These are phyloP conservation scores for Reutealis trisperma DNA, from an alignment of 345 rosid species.

Conservation along the genomic window DNA sequence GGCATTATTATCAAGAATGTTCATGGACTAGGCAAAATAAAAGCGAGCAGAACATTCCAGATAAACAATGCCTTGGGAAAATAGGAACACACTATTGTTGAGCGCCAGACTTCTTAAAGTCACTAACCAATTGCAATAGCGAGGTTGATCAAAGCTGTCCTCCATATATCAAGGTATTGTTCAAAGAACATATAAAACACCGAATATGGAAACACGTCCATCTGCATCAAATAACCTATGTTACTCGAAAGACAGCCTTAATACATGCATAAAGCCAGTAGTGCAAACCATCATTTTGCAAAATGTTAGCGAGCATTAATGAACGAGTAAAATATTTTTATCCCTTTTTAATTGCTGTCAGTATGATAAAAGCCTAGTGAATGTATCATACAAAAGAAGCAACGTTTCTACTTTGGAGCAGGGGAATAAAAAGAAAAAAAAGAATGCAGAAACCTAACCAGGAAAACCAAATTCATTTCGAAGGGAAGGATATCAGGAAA, in stretches of 20 bases:
- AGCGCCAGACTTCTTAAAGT: constrained; percentile 17
- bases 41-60: constrained; percentile 1
- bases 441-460: neutral
- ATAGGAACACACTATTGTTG: neutral
- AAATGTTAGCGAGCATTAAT: neutral
- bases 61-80: constrained; percentile 5
- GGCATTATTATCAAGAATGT: neutral
- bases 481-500: constrained; percentile 3
- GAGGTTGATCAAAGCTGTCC: constrained; percentile 85
- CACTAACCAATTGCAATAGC: constrained; percentile 92
- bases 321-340: constrained; percentile 4
- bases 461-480: constrained; percentile 3
- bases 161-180: constrained; percentile 99
- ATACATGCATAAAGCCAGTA: neutral
- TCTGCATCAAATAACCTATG: constrained; percentile 51
- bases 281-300: neutral
- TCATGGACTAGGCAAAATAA: neutral
- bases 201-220: constrained; percentile 95
- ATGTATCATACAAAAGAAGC: neutral
- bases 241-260: constrained; percentile 2
- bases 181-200: constrained; percentile 98
- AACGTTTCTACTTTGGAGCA: constrained; percentile 7
- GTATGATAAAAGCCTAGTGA: neutral
- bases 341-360: neutral
- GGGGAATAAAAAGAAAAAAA: constrained; percentile 2